phyloP scores from a whole-genome alignment of 805 yeast genomes.

The Scheffersomyces ergatensis region DNA sequence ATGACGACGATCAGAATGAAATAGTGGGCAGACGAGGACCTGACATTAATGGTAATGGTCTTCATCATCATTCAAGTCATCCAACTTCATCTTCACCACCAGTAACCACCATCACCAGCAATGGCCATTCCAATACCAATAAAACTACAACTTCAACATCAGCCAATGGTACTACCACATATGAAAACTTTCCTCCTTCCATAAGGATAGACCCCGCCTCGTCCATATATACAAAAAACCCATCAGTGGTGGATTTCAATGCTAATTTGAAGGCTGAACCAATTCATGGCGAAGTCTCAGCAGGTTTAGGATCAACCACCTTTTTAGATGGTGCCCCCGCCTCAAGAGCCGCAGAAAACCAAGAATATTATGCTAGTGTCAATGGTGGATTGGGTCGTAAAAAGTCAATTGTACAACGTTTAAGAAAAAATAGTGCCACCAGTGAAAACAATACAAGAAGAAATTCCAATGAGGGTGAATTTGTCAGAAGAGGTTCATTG shows the following conservation, averaged over 20 bases:
- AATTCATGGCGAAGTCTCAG: constrained; percentile 81
- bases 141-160: background rate
- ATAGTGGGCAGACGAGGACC: constrained; percentile 27
- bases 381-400: constrained; percentile 65
- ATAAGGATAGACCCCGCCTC: constrained; percentile 14
- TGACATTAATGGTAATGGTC: background rate
- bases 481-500: constrained; percentile 12
- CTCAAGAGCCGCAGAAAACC: constrained; percentile 34
- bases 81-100: background rate
- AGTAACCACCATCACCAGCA: too few species aligned
- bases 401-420: constrained; percentile 75
- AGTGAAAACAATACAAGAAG: constrained; percentile 32
- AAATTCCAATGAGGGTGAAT: constrained; percentile 22
- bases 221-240: constrained; percentile 35
- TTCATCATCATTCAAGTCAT: background rate
- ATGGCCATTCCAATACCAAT: background rate
- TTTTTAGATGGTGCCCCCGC: constrained; percentile 98
- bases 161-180: background rate
- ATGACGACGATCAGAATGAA: constrained; percentile 44
- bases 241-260: constrained; percentile 65
- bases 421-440: constrained; percentile 41
- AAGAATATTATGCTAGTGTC: constrained; percentile 23
- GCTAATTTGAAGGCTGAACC: constrained; percentile 64
- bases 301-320: constrained; percentile 89
- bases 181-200: background rate